Percentiles rank a stretch among this genome's conserved stretches.
Conservation (phyloP, 345 rosid genomes). For the Aurinia saxatilis region DNA sequence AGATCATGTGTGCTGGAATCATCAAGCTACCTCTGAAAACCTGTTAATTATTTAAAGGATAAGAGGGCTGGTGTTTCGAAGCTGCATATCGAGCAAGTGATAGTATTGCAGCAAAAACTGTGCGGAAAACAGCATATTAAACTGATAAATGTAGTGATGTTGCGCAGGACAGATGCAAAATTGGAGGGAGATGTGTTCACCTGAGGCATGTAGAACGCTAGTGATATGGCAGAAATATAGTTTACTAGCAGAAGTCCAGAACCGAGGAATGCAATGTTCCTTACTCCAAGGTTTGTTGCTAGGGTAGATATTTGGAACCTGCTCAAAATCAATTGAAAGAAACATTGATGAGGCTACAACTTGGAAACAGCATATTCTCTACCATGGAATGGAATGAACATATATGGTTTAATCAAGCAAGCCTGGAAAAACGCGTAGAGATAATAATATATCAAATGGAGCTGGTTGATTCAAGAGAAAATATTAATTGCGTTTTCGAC, state of each 20-base stretch:
- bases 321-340: constrained; percentile 13
- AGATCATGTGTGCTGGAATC: constrained; percentile 66
- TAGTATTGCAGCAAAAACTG: not conserved
- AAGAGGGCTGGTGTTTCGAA: not conserved
- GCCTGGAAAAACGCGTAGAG: not conserved
- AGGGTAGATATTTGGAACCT: constrained; percentile 90
- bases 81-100: not conserved
- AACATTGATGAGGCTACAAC: not conserved
- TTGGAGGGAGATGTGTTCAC: constrained; percentile 31
- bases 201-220: constrained; percentile 90
- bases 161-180: not conserved
- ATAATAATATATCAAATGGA: not conserved
- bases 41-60: constrained; percentile 36
- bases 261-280: constrained; percentile 88
- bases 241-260: constrained; percentile 79
- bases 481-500: not conserved
- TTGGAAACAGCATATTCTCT: not conserved
- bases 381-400: not conserved
- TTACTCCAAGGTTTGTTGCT: constrained; percentile 90
- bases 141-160: not conserved
- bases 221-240: constrained; percentile 61
- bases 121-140: not conserved
- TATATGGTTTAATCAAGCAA: not conserved
- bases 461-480: not conserved
- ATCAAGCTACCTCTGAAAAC: constrained; percentile 68